Base-by-base conservation (phyloP, 2,329 filamentous ascomycete species). In the Botrytis byssoidea region DNA sequence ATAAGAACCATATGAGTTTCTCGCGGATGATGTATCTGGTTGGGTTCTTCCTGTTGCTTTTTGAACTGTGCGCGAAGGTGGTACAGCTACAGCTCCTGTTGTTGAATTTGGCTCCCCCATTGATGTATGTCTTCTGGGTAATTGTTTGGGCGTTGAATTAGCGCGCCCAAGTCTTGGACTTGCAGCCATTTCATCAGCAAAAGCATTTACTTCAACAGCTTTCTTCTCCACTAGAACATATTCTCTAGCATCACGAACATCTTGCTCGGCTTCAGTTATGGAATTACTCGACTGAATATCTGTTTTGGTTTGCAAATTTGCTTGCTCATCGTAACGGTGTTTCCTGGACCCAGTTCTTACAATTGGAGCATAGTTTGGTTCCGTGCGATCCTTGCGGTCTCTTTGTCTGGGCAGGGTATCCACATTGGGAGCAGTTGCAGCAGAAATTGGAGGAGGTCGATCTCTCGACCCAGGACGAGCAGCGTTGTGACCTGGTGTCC, bases 141-240 rank as follows among this genome's bases (percentile, higher is more conserved):
- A 85, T 60, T 88, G 86, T 44, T 84, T 81, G 37, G 82, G 80
- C 35, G 82, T 81, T 51, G 85, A 82, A 76, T 87, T 82, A 74
- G 86, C 81, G 37, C 80, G 81, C 63, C 77, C 70, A 29, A 81
- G 55, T 71, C 77, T 78, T 66, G 93, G 92, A 79, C 93, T 95
- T 70, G 94, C 92, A 63, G 94, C 95, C 80, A 99, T 86, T 83
- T 98, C 95, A 82, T 99, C 96, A 35, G 96, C 96, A 79, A 99
- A 92, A 4, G 96, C 96, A 82, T 99, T 98, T 69, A 99, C 95
- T 82, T 98, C 95, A 18, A 99, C 95, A 32, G 94, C 92, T 77
- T 92, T 91, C 85, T 98, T 97, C 84, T 99, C 96, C 20, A 99
- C 93, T 40, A 98, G 87, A 32, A 99, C 95, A 79, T 98, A 99